Evolutionary conservation across 2,329 filamentous ascomycete genomes (phyloP).

Genomic region (Colletotrichum limetticola): DNA sequence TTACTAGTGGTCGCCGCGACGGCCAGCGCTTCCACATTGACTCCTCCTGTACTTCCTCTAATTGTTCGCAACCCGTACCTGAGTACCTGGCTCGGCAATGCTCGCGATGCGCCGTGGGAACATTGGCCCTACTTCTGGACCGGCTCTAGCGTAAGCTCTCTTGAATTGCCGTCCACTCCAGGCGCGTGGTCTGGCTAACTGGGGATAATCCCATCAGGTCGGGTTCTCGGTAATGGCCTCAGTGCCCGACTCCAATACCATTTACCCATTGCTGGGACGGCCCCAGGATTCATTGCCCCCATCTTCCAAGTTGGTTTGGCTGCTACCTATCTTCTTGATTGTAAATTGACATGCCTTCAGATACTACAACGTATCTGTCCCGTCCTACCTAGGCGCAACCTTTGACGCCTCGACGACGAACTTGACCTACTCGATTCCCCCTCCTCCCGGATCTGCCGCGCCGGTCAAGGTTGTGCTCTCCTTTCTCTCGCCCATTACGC

Average conservation of each 20-base stretch:
- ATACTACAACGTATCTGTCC: slow-evolving; percentile 52
- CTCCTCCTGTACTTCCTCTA: slow-evolving; percentile 66
- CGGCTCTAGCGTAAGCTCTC: slow-evolving; percentile 65
- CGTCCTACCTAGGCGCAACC: slow-evolving; percentile 55
- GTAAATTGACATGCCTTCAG: slow-evolving; percentile 18
- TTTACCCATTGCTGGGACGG: slow-evolving; percentile 63
- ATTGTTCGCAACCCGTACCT: slow-evolving; percentile 70
- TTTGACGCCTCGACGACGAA: slow-evolving; percentile 63
- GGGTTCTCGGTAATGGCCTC: slow-evolving; percentile 62
- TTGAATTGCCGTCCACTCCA: neutral
- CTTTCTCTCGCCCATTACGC: slow-evolving; percentile 82
- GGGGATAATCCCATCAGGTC: slow-evolving; percentile 43
- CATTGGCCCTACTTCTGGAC: slow-evolving; percentile 91
- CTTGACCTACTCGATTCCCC: slow-evolving; percentile 56
- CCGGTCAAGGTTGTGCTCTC: slow-evolving; percentile 55
- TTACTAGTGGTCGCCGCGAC: slow-evolving; percentile 46
- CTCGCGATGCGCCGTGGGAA: slow-evolving; percentile 80
- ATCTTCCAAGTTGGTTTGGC: slow-evolving; percentile 37
- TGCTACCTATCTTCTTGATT: neutral
- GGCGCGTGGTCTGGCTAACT: slow-evolving; percentile 31
- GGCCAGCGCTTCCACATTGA: slow-evolving; percentile 61
- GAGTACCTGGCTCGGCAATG: slow-evolving; percentile 71
- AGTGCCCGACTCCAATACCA: slow-evolving; percentile 51
- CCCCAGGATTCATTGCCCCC: slow-evolving; percentile 59
- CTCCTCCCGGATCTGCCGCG: slow-evolving; percentile 39